Conservation (phyloP, 495 filamentous ascomycete genomes). For the Hyaloscypha finlandica region DNA sequence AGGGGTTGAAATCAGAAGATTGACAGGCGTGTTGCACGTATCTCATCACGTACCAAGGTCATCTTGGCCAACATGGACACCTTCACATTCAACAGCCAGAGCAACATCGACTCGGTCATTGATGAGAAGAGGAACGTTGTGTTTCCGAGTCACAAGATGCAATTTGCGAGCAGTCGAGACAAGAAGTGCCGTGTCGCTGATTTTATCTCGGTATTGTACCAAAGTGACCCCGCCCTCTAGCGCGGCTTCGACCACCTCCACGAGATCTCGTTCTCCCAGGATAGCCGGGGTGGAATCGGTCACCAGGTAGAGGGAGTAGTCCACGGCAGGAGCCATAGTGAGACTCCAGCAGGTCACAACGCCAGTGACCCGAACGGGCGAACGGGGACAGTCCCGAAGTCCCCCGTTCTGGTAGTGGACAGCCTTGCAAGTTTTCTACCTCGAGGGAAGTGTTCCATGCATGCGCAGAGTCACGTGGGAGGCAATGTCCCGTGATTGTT, state of each 20-base stretch:
- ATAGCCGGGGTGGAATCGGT: slow-evolving; percentile 87
- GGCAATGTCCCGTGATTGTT: neutral
- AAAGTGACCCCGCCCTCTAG: slow-evolving; percentile 81
- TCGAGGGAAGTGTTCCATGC: neutral
- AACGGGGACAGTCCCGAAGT: neutral
- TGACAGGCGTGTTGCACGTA: neutral
- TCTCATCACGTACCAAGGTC: slow-evolving; percentile 69
- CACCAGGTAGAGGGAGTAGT: slow-evolving; percentile 79
- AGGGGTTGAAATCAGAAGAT: slow-evolving; percentile 22
- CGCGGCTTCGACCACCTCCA: slow-evolving; percentile 73
- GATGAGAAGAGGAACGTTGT: slow-evolving; percentile 81
- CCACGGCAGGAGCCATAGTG: slow-evolving; percentile 30
- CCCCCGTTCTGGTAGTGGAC: neutral
- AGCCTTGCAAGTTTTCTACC: neutral
- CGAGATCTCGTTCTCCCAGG: slow-evolving; percentile 69
- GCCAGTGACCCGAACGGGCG: neutral
- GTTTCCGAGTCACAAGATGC: slow-evolving; percentile 65
- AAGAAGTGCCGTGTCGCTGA: slow-evolving; percentile 70
- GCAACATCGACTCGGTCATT: slow-evolving; percentile 97
- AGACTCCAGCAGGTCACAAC: neutral
- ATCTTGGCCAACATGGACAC: slow-evolving; percentile 93
- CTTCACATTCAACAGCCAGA: slow-evolving; percentile 80
- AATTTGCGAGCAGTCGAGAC: slow-evolving; percentile 70
- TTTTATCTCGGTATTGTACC: slow-evolving; percentile 92
- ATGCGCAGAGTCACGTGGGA: neutral